A percentile compares a stretch with the other conserved stretches of the same genome.
Evolutionary conservation across 2,329 filamentous ascomycete species (phyloP).

Genomic region (Alternaria sp.): DNA sequence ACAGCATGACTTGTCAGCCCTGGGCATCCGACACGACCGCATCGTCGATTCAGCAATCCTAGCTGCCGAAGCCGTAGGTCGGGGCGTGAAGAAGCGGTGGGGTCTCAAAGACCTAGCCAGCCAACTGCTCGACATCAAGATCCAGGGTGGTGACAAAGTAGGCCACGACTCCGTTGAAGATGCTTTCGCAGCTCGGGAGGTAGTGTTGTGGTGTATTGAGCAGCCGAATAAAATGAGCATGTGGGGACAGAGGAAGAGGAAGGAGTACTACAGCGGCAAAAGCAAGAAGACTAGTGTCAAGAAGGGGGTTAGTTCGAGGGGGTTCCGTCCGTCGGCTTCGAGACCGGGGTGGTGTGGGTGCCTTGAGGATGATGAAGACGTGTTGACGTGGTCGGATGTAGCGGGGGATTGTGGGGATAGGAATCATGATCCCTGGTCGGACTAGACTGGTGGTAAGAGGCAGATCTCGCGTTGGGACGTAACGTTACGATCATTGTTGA

Average conservation of each 20-base stretch:
- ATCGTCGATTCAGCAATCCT: too few relatives aligned
- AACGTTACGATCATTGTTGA: too few relatives aligned
- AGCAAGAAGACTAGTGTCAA: not conserved
- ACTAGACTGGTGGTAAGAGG: not conserved
- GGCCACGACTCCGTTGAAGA: not conserved
- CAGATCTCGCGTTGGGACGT: too few relatives aligned
- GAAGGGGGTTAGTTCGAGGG: not conserved
- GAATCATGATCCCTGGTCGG: not conserved
- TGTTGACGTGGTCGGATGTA: not conserved
- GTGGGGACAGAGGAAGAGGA: not conserved
- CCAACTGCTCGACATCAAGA: too few relatives aligned
- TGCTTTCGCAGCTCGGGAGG: not conserved
- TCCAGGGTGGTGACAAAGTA: too few relatives aligned
- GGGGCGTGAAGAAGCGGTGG: too few relatives aligned
- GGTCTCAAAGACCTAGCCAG: too few relatives aligned
- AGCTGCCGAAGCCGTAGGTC: too few relatives aligned
- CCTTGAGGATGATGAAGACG: not conserved
- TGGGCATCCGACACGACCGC: too few relatives aligned
- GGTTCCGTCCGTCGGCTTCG: not conserved
- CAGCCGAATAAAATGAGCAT: not conserved
- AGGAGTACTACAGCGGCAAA: not conserved
- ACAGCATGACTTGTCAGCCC: too few relatives aligned
- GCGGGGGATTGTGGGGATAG: not conserved
- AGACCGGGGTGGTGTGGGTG: not conserved
- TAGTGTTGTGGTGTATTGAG: not conserved